These are phyloP conservation scores for Chloromonas sp. DNA, from an alignment of 163 green algal species.

Conservation along the genomic window DNA sequence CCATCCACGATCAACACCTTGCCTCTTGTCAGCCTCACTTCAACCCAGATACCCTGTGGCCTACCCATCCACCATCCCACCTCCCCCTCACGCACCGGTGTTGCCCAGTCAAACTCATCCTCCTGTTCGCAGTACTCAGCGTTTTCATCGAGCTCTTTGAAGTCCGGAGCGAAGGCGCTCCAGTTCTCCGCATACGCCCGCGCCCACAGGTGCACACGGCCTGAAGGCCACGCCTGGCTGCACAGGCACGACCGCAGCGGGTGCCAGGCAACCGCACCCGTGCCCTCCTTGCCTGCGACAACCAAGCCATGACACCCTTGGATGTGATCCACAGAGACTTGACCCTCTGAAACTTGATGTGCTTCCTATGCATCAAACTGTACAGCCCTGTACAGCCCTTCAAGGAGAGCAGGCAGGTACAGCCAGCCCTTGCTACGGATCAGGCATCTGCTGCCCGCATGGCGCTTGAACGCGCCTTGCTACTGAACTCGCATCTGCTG, in stretches of 20 bases:
- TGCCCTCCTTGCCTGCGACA: constrained; percentile 46
- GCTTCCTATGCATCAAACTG: too few relatives aligned
- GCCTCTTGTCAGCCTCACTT: too few relatives aligned
- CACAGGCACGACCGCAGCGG: constrained; percentile 48
- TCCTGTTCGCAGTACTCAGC: constrained; percentile 78
- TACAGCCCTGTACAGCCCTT: too few relatives aligned
- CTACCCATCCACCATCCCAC: not conserved
- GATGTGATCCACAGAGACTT: too few relatives aligned
- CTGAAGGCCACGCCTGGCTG: constrained; percentile 27
- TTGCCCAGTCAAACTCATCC: constrained; percentile 78
- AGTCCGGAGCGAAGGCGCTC: constrained; percentile 82
- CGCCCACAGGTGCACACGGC: constrained; percentile 41
- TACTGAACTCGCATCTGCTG: too few relatives aligned
- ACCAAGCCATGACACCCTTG: not conserved
- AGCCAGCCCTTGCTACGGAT: too few relatives aligned
- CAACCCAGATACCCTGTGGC: too few relatives aligned
- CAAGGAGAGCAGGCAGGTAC: too few relatives aligned
- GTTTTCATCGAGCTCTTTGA: constrained; percentile 76
- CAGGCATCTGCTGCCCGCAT: too few relatives aligned
- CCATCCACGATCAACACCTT: too few relatives aligned
- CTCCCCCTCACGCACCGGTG: constrained; percentile 14
- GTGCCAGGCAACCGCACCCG: constrained; percentile 60
- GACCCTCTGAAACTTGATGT: too few relatives aligned
- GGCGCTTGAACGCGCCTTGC: too few relatives aligned
- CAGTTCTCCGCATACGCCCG: constrained; percentile 71